Base-by-base conservation (phyloP, 495 filamentous ascomycete species). In the Penicillium odoratum region DNA sequence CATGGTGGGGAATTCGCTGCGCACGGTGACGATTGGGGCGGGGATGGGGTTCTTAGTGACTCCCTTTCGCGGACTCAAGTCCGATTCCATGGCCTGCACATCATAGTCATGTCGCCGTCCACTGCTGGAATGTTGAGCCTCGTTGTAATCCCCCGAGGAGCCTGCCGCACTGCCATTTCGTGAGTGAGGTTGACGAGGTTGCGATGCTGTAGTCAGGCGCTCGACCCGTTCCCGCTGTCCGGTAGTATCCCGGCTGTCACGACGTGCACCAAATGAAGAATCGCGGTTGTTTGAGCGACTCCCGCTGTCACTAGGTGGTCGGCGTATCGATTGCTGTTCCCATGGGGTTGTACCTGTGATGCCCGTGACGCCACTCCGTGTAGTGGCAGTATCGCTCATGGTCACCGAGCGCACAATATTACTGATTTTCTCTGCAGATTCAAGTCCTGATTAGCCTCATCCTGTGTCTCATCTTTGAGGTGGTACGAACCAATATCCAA, bases 1-100 rank as follows among this genome's bases (percentile, higher is more conserved):
- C 64, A 99, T 80, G 3, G 94, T 97, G 10, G 94, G 94, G 67
- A 96, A 99, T 74, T 99, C 94, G 67, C 93, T 97, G 52, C 93
- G 90, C 28, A 99, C 87, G 7, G 90, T 95, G 29, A 99, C 92
- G 0, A 84, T 88, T 5, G 94, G 94, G 9, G 94, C 79, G 7
- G 93, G 92, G 48, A 98, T 97, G 0, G 95, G 93, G 57, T 96
- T 97, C 62, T 87, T 89, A n/a, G 84, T 81, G 21, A 86, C 70
- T 53, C 83, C 78, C 5, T 77, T 69, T 43, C 91, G 83, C 7
- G 92, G 88, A 62, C 84, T 85, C 28, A 96, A 75, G 44, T 87
- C 91, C 1, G 90, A 90, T 72, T 97, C 93, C 92, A 97, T 96
- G 11, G 93, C 90, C 65, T 97, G 93, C 26, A 96, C 84, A 69